These are phyloP conservation scores for Xerocomus potaroensis DNA, from an alignment of 768 basidiomycete genomes.

Conservation along the genomic window DNA sequence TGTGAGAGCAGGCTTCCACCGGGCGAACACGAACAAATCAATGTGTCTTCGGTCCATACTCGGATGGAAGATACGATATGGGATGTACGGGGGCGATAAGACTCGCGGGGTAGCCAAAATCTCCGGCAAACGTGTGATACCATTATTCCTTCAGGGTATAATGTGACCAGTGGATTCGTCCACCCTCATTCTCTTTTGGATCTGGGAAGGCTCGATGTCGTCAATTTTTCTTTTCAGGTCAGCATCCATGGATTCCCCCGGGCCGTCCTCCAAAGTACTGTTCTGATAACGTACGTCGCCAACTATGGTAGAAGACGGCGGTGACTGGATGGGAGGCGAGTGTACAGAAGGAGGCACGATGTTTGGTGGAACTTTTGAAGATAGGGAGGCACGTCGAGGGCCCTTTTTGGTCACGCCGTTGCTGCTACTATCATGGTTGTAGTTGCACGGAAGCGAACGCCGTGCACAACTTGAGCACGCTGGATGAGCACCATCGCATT, in stretches of 20 bases:
- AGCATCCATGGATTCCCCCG: slow-evolving; percentile 43
- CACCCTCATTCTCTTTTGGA: slow-evolving; percentile 72
- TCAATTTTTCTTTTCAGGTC: slow-evolving; percentile 62
- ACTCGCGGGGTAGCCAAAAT: slow-evolving; percentile 21
- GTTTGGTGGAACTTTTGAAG: slow-evolving; percentile 35
- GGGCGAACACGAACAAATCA: slow-evolving; percentile 23
- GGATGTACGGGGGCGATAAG: slow-evolving; percentile 19
- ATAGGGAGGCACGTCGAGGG: slow-evolving; percentile 49
- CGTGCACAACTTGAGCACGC: slow-evolving; percentile 80
- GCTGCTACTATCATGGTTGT: slow-evolving; percentile 58
- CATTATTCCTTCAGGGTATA: slow-evolving; percentile 49
- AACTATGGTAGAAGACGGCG: slow-evolving; percentile 37
- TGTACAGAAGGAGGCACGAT: slow-evolving; percentile 33
- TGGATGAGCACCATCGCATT: slow-evolving; percentile 85
- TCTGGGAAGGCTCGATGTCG: slow-evolving; percentile 46
- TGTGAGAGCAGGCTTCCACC: slow-evolving; percentile 27
- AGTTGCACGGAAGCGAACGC: slow-evolving; percentile 71
- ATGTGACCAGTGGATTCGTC: slow-evolving; percentile 44
- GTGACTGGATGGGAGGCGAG: slow-evolving; percentile 55
- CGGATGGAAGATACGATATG: slow-evolving; percentile 22
- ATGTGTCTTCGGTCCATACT: slow-evolving; percentile 28
- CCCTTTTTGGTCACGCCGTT: slow-evolving; percentile 36
- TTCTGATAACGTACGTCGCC: slow-evolving; percentile 33
- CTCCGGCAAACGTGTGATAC: slow-evolving; percentile 20
- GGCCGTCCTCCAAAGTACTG: slow-evolving; percentile 37